Percentiles rank a stretch among this genome's conserved stretches.
Evolutionary conservation across 169 alveolate species (phyloP).

Genomic region (Plasmodium fragile): DNA sequence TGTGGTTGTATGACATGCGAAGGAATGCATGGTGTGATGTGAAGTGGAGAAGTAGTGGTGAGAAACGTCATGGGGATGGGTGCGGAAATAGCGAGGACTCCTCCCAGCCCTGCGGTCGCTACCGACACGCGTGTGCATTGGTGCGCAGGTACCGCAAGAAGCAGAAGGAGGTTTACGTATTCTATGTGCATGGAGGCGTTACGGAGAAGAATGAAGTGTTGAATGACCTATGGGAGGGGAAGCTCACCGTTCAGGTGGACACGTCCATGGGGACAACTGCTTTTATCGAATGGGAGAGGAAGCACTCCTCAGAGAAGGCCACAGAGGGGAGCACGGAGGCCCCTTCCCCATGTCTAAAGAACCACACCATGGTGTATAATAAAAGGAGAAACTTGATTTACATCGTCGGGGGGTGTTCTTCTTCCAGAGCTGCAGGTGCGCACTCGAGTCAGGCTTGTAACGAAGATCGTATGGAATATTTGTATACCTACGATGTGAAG

Average conservation of each 20-base stretch:
- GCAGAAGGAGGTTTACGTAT: constrained; percentile 14
- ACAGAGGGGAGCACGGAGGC: not conserved
- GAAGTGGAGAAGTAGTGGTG: not conserved
- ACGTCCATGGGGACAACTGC: not conserved
- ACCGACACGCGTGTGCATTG: constrained; percentile 44
- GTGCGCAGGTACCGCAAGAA: constrained; percentile 30
- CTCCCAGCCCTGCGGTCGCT: constrained; percentile 10
- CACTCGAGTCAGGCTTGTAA: not conserved
- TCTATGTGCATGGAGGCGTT: constrained; percentile 63
- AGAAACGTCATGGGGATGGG: not conserved
- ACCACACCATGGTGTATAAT: constrained; percentile 43
- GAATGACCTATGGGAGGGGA: constrained; percentile 58
- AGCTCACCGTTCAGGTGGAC: constrained; percentile 22
- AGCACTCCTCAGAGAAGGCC: not conserved
- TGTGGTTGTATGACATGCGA: constrained; percentile 43
- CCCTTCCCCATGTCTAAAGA: not conserved
- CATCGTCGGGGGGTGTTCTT: constrained; percentile 47
- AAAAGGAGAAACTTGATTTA: constrained; percentile 25
- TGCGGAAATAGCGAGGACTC: not conserved
- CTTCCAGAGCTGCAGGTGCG: not conserved
- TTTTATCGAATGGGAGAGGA: constrained; percentile 28
- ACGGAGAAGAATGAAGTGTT: constrained; percentile 4
- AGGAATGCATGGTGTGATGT: constrained; percentile 35
- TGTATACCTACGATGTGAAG: constrained; percentile 33
- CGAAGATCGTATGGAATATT: not conserved